A percentile compares a stretch with the other conserved stretches of the same genome.
Evolutionary conservation across 257 asterid species (phyloP).

Genomic region (Solanum tarapatanum): DNA sequence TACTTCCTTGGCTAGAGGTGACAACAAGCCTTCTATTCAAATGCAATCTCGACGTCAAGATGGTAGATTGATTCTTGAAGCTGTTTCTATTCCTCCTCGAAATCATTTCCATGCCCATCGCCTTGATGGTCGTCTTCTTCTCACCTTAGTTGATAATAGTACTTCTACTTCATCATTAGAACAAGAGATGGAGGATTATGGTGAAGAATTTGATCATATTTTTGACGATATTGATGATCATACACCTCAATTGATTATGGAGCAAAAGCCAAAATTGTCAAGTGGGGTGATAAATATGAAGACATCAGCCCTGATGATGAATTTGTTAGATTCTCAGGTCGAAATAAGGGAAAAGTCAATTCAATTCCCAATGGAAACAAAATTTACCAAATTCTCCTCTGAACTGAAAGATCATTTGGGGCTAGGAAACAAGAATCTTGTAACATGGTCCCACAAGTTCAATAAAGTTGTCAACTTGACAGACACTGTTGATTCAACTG

Average conservation of each 20-base stretch:
- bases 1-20: conserved; percentile 38
- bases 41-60: conserved; percentile 47
- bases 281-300: conserved; percentile 25
- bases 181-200: neutral
- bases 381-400: neutral
- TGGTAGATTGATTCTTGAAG: conserved; percentile 74
- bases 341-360: neutral
- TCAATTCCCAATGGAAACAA: neutral
- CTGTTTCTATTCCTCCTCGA: conserved; percentile 41
- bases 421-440: neutral
- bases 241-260: neutral
- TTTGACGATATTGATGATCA: conserved; percentile 16
- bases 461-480: neutral
- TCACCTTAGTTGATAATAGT: conserved; percentile 22
- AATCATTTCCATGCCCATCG: conserved; percentile 52
- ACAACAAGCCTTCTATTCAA: conserved; percentile 35
- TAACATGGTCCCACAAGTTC: neutral
- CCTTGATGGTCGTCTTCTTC: conserved; percentile 55
- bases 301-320: conserved; percentile 26
- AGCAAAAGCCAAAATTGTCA: conserved; percentile 13
- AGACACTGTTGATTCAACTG: neutral
- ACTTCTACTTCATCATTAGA: neutral
- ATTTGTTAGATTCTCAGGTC: neutral
- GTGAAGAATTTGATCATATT: conserved; percentile 10
- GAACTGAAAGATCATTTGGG: neutral